Conservation (phyloP, 257 asterid species). For the Scutellaria galericulata region DNA sequence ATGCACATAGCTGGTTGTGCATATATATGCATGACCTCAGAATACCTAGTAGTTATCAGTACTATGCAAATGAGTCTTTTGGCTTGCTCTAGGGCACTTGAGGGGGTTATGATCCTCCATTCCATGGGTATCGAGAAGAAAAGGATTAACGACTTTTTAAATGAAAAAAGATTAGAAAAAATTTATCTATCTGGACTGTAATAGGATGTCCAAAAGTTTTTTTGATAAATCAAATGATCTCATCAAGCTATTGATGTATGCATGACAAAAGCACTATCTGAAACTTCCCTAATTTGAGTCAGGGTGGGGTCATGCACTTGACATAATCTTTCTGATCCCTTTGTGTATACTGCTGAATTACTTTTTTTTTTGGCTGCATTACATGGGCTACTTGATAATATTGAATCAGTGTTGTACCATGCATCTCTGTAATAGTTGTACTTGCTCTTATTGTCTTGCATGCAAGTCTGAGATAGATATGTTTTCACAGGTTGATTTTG, state of each 20-base stretch:
- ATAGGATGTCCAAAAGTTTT: not conserved
- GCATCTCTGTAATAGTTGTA: constrained; percentile 28
- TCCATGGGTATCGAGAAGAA: not conserved
- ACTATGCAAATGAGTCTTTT: not conserved
- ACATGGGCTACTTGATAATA: constrained; percentile 2
- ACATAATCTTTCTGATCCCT: not conserved
- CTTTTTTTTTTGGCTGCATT: not conserved
- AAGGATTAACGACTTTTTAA: not conserved
- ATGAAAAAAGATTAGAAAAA: not conserved
- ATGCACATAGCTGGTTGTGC: not conserved
- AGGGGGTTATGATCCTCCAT: not conserved
- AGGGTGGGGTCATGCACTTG: constrained; percentile 5
- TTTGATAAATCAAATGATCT: not conserved
- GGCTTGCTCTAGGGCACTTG: not conserved
- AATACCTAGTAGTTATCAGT: not conserved
- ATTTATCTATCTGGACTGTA: not conserved
- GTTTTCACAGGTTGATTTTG: constrained; percentile 76
- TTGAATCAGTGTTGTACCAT: constrained; percentile 6
- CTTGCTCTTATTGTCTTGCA: constrained; percentile 24
- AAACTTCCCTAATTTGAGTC: not conserved
- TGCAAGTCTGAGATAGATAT: constrained; percentile 33
- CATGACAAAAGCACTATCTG: not conserved
- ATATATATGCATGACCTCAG: not conserved
- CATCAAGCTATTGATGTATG: constrained; percentile 16
- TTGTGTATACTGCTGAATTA: not conserved